Conservation (phyloP, 306 rosid genomes). For the Gleditsia sinensis region DNA sequence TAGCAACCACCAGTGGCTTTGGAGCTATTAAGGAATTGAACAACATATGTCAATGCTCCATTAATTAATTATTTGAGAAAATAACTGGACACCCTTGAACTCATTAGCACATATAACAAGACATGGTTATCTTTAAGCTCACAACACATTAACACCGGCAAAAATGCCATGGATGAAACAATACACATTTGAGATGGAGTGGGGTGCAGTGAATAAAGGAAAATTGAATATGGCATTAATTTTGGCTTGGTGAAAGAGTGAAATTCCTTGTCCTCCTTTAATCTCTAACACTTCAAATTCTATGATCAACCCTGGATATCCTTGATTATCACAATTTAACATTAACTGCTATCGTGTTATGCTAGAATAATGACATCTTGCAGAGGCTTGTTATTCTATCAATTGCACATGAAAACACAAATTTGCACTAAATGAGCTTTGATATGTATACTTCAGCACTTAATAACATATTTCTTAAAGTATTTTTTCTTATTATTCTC, state of each 20-base stretch:
- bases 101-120: neutral
- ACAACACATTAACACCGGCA: neutral
- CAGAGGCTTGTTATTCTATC: neutral
- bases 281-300: neutral
- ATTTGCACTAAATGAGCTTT: neutral
- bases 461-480: neutral
- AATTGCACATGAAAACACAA: too few relatives aligned
- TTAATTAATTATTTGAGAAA: conserved; percentile 11
- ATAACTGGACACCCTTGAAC: neutral
- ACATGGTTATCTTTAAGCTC: neutral
- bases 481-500: neutral
- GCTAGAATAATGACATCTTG: neutral
- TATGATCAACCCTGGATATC: neutral
- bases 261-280: neutral
- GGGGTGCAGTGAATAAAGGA: neutral
- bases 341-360: neutral
- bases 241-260: neutral
- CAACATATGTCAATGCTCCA: neutral
- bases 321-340: neutral
- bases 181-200: neutral
- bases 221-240: neutral
- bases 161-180: neutral
- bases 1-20: conserved; percentile 13
- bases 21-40: neutral
- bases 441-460: neutral